Evolutionary conservation across 331 rosid genomes (phyloP).

Genomic region (Acacia pycnantha): DNA sequence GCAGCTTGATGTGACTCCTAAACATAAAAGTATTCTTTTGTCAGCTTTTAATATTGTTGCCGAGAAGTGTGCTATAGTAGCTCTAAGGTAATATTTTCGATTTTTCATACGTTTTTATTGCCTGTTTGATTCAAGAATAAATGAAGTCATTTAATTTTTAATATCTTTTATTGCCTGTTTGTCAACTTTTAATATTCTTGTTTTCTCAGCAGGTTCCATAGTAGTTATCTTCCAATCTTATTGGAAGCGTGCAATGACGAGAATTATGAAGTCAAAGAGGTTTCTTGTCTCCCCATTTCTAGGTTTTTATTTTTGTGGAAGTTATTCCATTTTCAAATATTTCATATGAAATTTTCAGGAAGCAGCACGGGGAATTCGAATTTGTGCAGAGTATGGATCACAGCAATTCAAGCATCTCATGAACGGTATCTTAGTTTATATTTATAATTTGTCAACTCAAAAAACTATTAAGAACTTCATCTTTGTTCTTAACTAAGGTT

Average conservation of each 20-base stretch:
- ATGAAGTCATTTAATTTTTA: not conserved
- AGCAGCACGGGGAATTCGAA: slow-evolving; percentile 41
- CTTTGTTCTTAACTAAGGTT: slow-evolving; percentile 2
- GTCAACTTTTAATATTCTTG: not conserved
- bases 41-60: slow-evolving; percentile 33
- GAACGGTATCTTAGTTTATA: slow-evolving; percentile 26
- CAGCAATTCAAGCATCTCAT: slow-evolving; percentile 38
- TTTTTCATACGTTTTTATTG: not conserved
- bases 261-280: slow-evolving; percentile 43
- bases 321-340: not conserved
- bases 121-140: not conserved
- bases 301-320: not conserved
- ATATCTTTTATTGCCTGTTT: no score
- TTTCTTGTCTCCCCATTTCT: slow-evolving; percentile 8
- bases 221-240: slow-evolving; percentile 29
- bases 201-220: slow-evolving; percentile 28
- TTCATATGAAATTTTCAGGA: slow-evolving; percentile 32
- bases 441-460: not conserved
- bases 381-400: slow-evolving; percentile 46
- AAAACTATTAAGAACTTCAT: slow-evolving; percentile 2
- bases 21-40: slow-evolving; percentile 37
- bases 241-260: slow-evolving; percentile 39
- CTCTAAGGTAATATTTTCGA: slow-evolving; percentile 23
- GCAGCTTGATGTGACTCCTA: slow-evolving; percentile 35
- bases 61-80: slow-evolving; percentile 35